Conservation (phyloP, 2,329 filamentous ascomycete genomes). For the Fusarium sp. region DNA sequence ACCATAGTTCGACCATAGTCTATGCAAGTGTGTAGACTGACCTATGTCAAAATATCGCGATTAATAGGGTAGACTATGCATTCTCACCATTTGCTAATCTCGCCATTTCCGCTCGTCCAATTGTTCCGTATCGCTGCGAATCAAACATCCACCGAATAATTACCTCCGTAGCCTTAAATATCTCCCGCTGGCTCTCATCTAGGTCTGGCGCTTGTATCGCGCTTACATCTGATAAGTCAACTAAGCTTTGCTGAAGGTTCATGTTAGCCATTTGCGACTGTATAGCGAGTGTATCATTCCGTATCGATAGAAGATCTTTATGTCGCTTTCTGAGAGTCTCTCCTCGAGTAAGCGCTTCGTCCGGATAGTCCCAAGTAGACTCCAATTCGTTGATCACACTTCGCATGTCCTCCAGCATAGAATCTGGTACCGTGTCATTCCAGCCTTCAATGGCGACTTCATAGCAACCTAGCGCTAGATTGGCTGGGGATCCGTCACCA, state of each 20-base stretch:
- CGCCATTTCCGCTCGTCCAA: neutral
- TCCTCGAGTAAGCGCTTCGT: neutral
- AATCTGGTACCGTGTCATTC: neutral
- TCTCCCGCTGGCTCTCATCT: neutral
- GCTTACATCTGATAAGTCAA: neutral
- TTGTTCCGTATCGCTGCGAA: neutral
- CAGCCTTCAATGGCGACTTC: neutral
- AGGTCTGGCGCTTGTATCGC: neutral
- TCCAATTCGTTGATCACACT: neutral
- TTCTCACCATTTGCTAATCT: neutral
- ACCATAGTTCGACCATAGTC: no score
- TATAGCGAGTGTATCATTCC: neutral
- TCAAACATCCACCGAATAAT: neutral
- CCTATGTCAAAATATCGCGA: no score
- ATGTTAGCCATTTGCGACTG: neutral
- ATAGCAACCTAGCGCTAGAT: fast-evolving
- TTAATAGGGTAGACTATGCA: no score
- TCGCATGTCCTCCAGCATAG: neutral
- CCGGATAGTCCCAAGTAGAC: neutral
- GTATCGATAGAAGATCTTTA: neutral
- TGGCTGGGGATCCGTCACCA: neutral
- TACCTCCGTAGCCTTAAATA: neutral
- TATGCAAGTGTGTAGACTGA: no score
- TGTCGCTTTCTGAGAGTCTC: neutral
- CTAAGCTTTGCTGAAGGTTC: neutral